Percentiles rank a stretch among this genome's conserved stretches.
phyloP scores from a whole-genome alignment of 1,284 basidiomycete genomes.

The Fomes fomentarius region DNA sequence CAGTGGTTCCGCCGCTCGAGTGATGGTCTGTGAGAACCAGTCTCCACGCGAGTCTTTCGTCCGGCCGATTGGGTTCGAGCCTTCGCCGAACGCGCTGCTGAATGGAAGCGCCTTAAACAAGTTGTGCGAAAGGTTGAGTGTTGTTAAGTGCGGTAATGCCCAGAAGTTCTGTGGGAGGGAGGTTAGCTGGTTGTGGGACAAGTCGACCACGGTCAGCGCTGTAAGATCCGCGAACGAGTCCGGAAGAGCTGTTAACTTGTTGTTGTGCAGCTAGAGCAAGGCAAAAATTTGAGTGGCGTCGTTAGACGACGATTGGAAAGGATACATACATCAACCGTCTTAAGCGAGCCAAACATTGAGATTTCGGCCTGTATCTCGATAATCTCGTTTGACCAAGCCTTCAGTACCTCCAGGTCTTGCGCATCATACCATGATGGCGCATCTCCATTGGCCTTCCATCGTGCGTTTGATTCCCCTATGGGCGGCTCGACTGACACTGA shows the following conservation, averaged over 20 bases:
- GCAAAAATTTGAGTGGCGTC: not conserved
- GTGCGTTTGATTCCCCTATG: constrained; percentile 31
- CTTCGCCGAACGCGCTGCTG: constrained; percentile 51
- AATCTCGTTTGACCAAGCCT: constrained; percentile 79
- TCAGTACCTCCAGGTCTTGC: constrained; percentile 72
- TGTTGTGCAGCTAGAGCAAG: constrained; percentile 65
- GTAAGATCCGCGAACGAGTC: constrained; percentile 66
- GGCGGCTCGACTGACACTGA: constrained; percentile 65
- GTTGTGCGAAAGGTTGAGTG: constrained; percentile 75
- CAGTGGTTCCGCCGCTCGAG: constrained; percentile 61
- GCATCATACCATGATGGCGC: constrained; percentile 76
- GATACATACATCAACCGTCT: constrained; percentile 64
- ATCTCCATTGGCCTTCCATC: constrained; percentile 33
- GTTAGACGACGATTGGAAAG: not conserved
- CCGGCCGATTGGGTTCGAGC: constrained; percentile 26
- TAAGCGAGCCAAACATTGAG: constrained; percentile 78
- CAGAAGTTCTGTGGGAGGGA: constrained; percentile 66
- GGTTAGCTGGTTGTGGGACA: constrained; percentile 70
- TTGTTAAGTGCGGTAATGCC: constrained; percentile 64
- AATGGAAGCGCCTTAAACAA: constrained; percentile 61
- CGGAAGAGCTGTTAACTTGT: constrained; percentile 64
- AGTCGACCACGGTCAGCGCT: constrained; percentile 62
- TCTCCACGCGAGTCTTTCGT: constrained; percentile 38
- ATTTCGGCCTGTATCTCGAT: constrained; percentile 78
- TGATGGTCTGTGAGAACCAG: constrained; percentile 66